Percentiles rank a stretch among this genome's conserved stretches.
These are phyloP conservation scores for Alternaria dauci DNA, from an alignment of 2,329 filamentous ascomycete species.

Conservation along the genomic window DNA sequence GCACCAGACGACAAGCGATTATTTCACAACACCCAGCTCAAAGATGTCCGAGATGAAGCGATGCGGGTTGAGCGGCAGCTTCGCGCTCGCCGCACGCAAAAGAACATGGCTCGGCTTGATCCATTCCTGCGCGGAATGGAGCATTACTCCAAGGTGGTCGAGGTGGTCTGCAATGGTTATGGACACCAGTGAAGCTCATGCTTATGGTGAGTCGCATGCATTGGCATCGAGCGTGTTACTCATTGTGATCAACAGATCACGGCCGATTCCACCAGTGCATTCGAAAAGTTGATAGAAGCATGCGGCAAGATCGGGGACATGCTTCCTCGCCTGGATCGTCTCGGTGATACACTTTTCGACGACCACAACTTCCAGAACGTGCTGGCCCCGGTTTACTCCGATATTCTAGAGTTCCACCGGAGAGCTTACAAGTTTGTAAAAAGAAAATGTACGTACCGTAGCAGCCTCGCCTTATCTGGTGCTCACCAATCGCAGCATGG, in stretches of 20 bases:
- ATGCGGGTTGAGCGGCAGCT: too few species aligned
- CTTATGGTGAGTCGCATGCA: too few species aligned
- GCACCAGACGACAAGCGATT: constrained; percentile 12
- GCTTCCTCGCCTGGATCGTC: neutral
- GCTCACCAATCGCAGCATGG: too few species aligned
- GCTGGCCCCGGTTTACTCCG: neutral
- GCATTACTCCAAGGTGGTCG: constrained; percentile 42
- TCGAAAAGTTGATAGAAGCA: constrained; percentile 1
- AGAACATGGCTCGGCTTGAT: constrained; percentile 55
- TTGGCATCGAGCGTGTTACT: too few species aligned
- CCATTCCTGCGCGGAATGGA: constrained; percentile 54
- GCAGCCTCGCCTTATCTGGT: too few species aligned
- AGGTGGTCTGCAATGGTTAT: constrained; percentile 53
- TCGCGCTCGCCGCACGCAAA: constrained; percentile 31
- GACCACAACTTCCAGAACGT: constrained; percentile 3
- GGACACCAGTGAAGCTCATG: too few species aligned
- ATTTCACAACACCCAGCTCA: constrained; percentile 38
- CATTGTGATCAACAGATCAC: too few species aligned
- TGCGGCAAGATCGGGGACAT: constrained; percentile 7
- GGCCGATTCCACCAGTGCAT: too few species aligned
- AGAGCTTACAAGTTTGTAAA: too few species aligned
- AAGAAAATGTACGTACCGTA: neutral
- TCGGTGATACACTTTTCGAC: neutral
- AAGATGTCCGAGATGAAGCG: constrained; percentile 47
- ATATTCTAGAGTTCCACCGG: too few species aligned